Conservation (phyloP, 176 grass and related monocot genomes). For the Aegilops bicornis region DNA sequence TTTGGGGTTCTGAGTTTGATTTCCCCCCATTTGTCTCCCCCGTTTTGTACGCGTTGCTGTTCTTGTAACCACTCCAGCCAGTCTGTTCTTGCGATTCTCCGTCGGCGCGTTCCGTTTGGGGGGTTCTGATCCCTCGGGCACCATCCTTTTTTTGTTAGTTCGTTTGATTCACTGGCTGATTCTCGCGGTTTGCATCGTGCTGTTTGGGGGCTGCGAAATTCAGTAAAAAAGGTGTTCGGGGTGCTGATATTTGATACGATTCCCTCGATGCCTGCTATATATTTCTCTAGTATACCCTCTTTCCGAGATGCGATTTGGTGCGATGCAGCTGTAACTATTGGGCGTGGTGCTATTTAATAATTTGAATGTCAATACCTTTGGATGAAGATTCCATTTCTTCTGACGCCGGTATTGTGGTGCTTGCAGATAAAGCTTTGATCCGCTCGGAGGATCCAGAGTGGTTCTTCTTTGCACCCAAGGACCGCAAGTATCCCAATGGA, state of each 20-base stretch:
- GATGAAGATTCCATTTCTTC: not conserved
- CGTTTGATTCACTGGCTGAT: not conserved
- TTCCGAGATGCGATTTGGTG: conserved; percentile 43
- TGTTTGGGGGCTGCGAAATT: not conserved
- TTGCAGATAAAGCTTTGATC: conserved; percentile 80
- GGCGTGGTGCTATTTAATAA: not conserved
- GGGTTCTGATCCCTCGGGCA: not conserved
- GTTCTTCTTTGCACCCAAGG: conserved; percentile 98
- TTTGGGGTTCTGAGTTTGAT: not conserved
- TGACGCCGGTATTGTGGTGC: conserved; percentile 23
- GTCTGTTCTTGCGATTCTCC: not conserved
- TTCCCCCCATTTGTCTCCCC: not conserved
- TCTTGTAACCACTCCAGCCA: not conserved
- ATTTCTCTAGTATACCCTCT: conserved; percentile 9
- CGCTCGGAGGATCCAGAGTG: conserved; percentile 79
- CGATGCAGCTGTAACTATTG: not conserved
- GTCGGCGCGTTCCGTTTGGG: not conserved
- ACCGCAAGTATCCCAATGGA: conserved; percentile 88
- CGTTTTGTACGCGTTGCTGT: not conserved
- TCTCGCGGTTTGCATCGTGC: not conserved
- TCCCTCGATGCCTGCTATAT: conserved; percentile 23
- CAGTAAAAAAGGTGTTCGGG: no score
- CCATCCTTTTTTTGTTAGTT: not conserved
- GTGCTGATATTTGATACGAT: conserved; percentile 41
- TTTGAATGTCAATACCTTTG: conserved; percentile 8